A percentile compares a stretch with the other conserved stretches of the same genome.
These are phyloP conservation scores for Deakozyma indianensis DNA, from an alignment of 805 yeast genomes.

Conservation along the genomic window DNA sequence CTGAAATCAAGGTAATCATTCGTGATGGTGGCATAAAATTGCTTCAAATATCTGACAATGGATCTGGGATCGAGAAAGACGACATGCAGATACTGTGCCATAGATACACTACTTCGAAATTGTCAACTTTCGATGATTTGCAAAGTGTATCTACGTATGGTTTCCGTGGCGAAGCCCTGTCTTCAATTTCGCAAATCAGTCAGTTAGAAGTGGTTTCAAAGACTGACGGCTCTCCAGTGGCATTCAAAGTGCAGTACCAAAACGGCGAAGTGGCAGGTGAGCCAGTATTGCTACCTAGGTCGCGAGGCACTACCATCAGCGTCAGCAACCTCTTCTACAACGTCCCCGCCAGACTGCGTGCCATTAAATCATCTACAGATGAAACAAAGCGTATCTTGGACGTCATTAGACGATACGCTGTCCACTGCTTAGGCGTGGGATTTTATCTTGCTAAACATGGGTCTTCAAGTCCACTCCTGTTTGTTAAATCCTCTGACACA, in stretches of 20 bases:
- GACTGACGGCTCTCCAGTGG: constrained; percentile 43
- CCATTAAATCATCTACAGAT: constrained; percentile 45
- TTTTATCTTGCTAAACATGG: constrained; percentile 72
- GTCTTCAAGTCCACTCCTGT: constrained; percentile 32
- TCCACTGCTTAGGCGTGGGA: constrained; percentile 56
- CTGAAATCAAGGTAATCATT: constrained; percentile 61
- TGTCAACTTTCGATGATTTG: constrained; percentile 62
- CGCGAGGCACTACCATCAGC: constrained; percentile 66
- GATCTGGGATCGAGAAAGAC: constrained; percentile 55
- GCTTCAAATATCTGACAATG: constrained; percentile 81
- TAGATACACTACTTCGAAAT: constrained; percentile 84
- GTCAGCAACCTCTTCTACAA: constrained; percentile 89
- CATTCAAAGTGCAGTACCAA: constrained; percentile 53
- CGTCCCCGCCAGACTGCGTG: constrained; percentile 59
- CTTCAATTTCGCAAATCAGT: constrained; percentile 83
- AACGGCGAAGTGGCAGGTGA: constrained; percentile 49
- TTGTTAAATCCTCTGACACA: constrained; percentile 36
- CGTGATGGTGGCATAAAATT: constrained; percentile 86
- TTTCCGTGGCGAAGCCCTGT: constrained; percentile 92
- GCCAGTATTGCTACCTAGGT: constrained; percentile 74
- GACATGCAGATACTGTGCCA: constrained; percentile 77
- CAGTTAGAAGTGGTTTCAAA: constrained; percentile 71
- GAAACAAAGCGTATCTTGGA: constrained; percentile 70
- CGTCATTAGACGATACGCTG: constrained; percentile 68
- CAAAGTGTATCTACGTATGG: constrained; percentile 66